Conservation (phyloP, 805 yeast species). For the Nakazawaea ambrosiae region DNA sequence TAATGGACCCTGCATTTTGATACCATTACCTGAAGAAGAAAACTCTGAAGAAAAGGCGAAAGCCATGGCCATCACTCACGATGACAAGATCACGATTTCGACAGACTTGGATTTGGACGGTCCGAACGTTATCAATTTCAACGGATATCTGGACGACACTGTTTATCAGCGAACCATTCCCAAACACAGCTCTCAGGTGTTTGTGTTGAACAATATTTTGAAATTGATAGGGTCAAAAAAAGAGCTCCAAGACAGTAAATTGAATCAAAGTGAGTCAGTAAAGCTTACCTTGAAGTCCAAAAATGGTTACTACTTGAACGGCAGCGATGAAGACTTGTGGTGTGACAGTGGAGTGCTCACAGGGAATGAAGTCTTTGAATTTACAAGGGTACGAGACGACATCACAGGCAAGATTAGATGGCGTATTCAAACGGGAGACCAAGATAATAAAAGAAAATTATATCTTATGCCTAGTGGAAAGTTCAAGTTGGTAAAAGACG, state of each 20-base stretch:
- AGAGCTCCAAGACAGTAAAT: neutral
- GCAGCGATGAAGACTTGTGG: slow-evolving; percentile 13
- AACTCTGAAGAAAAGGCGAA: neutral
- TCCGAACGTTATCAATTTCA: slow-evolving; percentile 17
- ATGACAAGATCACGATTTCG: slow-evolving; percentile 13
- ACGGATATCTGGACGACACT: slow-evolving; percentile 1
- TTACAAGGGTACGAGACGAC: no score
- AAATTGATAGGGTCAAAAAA: slow-evolving; percentile 12
- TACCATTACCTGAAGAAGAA: slow-evolving; percentile 11
- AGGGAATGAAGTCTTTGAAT: slow-evolving; percentile 19
- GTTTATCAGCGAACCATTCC: slow-evolving; percentile 19
- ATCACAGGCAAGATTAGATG: slow-evolving; percentile 1
- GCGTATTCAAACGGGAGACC: slow-evolving; percentile 1
- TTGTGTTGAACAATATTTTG: slow-evolving; percentile 18
- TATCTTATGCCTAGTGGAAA: slow-evolving; percentile 10
- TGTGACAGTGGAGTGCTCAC: slow-evolving; percentile 21
- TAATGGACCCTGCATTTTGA: slow-evolving; percentile 20
- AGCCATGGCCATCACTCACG: slow-evolving; percentile 11
- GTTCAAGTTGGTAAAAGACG: slow-evolving; percentile 21
- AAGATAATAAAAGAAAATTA: slow-evolving; percentile 4
- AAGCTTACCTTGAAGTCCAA: slow-evolving; percentile 18
- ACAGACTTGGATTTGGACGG: slow-evolving; percentile 12
- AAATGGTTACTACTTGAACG: slow-evolving; percentile 18
- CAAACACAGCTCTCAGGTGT: slow-evolving; percentile 18
- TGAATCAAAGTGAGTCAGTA: slow-evolving; percentile 9